Conservation (phyloP, 441 rosid genomes). For the Cnidoscolus chayamansa region DNA sequence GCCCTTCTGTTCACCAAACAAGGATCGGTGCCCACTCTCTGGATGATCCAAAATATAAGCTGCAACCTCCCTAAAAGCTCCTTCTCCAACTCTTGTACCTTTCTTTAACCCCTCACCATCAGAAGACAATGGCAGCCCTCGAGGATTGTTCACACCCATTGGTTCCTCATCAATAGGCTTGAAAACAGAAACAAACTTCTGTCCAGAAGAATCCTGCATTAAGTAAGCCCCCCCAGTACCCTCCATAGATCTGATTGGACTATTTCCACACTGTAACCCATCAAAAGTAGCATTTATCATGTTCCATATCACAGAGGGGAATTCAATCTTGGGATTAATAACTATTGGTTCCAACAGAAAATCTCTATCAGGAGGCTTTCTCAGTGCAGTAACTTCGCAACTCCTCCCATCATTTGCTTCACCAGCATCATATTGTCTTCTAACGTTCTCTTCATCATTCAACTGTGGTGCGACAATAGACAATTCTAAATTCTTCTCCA, state of each 20-base stretch:
- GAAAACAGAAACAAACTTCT: conserved; percentile 65
- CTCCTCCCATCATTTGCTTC: conserved; percentile 26
- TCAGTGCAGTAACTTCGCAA: conserved; percentile 29
- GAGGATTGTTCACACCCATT: conserved; percentile 72
- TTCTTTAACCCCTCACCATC: conserved; percentile 76
- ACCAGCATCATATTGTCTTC: conserved; percentile 20
- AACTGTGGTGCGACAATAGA: conserved; percentile 48
- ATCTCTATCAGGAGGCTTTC: conserved; percentile 35
- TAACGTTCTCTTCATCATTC: conserved; percentile 21
- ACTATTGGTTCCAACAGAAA: conserved; percentile 50
- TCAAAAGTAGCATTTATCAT: conserved; percentile 50
- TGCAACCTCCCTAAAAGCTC: conserved; percentile 82
- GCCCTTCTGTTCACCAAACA: conserved; percentile 45
- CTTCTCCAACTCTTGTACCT: conserved; percentile 87
- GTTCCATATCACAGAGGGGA: conserved; percentile 42
- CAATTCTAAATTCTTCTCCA: conserved; percentile 63
- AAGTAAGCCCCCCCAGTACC: conserved; percentile 87
- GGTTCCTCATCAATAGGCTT: conserved; percentile 90
- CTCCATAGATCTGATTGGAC: conserved; percentile 69
- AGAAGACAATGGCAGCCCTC: conserved; percentile 53
- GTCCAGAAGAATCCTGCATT: conserved; percentile 56
- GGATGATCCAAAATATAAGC: conserved; percentile 87
- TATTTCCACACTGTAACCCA: conserved; percentile 48
- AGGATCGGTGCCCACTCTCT: conserved; percentile 27
- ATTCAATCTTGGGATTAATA: conserved; percentile 42